Conservation (phyloP, 2,329 filamentous ascomycete genomes). For the Hymenoscyphus repandus region DNA sequence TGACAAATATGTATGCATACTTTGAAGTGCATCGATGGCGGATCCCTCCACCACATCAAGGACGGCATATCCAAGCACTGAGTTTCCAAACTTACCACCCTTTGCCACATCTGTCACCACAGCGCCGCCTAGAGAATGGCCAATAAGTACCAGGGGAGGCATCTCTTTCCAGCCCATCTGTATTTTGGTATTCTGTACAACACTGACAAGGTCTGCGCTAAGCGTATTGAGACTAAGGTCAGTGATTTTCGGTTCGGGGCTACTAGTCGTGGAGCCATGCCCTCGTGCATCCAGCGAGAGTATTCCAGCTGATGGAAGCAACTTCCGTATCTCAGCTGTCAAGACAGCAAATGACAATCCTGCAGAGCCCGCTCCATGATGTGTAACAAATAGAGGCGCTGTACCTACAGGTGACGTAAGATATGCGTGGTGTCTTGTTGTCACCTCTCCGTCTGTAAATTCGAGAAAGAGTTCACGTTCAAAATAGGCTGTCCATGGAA, state of each 20-base stretch:
- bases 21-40: conserved; percentile 88
- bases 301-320: conserved; percentile 74
- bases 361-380: conserved; percentile 92
- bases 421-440: conserved; percentile 76
- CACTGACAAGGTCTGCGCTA: conserved; percentile 63
- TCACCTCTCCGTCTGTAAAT: conserved; percentile 35
- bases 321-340: conserved; percentile 68
- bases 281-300: conserved; percentile 81
- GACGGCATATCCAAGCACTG: conserved; percentile 79
- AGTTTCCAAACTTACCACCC: conserved; percentile 56
- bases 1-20: conserved; percentile 88
- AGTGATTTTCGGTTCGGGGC: conserved; percentile 34
- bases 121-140: conserved; percentile 88
- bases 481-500: conserved; percentile 84
- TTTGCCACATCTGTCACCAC: conserved; percentile 81
- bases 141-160: conserved; percentile 76
- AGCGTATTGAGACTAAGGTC: conserved; percentile 72
- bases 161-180: conserved; percentile 68
- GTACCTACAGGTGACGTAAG: conserved; percentile 70
- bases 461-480: conserved; percentile 77
- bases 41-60: conserved; percentile 95
- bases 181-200: conserved; percentile 61
- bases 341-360: conserved; percentile 87
- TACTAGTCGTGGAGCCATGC: conserved; percentile 68
- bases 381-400: conserved; percentile 83